phyloP scores from a whole-genome alignment of 495 filamentous ascomycete genomes.

The Talaromyces wortmannii region DNA sequence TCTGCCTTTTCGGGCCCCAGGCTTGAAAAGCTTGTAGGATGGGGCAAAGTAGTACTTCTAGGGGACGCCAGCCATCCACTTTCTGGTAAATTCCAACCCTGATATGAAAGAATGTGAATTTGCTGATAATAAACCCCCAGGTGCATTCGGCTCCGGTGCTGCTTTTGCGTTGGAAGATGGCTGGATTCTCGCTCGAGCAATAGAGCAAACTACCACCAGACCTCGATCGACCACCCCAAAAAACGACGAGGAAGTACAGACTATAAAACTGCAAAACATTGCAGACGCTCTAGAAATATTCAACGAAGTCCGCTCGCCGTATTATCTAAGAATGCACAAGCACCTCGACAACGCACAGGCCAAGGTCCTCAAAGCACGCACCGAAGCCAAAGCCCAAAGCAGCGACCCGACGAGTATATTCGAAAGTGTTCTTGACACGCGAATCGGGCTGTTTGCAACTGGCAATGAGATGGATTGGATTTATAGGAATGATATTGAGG shows the following conservation, averaged over 20 bases:
- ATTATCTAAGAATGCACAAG: slow-evolving; percentile 34
- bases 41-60: slow-evolving; percentile 39
- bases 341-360: slow-evolving; percentile 18
- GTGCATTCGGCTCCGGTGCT: slow-evolving; percentile 42
- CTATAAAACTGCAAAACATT: neutral
- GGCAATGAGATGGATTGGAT: slow-evolving; percentile 26
- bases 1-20: slow-evolving; percentile 31
- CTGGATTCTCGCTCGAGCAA: slow-evolving; percentile 36
- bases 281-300: slow-evolving; percentile 32
- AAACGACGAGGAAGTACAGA: neutral
- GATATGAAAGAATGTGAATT: neutral
- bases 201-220: slow-evolving; percentile 18
- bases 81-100: slow-evolving; percentile 8
- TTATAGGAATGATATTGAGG: slow-evolving; percentile 35
- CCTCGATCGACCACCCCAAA: slow-evolving; percentile 9
- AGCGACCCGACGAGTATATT: slow-evolving; percentile 9
- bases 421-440: slow-evolving; percentile 22
- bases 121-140: slow-evolving; percentile 5
- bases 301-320: slow-evolving; percentile 33
- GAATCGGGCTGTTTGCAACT: slow-evolving; percentile 14
- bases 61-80: slow-evolving; percentile 44
- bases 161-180: slow-evolving; percentile 46
- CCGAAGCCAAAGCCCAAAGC: slow-evolving; percentile 5
- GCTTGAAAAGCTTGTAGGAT: slow-evolving; percentile 26
- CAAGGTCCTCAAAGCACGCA: slow-evolving; percentile 13